Evolutionary conservation across 768 basidiomycete genomes (phyloP).

Genomic region (Dendrothele bispora): DNA sequence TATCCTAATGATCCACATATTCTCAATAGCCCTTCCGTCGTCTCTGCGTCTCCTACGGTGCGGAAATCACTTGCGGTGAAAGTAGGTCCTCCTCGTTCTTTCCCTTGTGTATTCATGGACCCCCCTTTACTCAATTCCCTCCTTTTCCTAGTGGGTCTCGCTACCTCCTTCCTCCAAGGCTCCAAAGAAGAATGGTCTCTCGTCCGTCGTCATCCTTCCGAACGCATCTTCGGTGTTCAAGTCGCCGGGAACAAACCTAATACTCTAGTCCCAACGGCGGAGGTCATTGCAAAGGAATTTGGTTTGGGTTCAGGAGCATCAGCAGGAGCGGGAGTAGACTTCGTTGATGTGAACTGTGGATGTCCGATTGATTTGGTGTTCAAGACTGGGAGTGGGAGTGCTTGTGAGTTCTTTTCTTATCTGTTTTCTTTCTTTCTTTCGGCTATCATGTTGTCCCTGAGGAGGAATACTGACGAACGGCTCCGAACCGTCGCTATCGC

Average conservation of each 20-base stretch:
- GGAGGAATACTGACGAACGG: too few species aligned
- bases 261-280: constrained; percentile 77
- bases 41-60: constrained; percentile 82
- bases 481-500: constrained; percentile 1
- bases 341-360: constrained; percentile 94
- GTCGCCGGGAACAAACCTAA: constrained; percentile 86
- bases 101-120: background rate
- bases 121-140: constrained; percentile 4
- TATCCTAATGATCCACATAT: background rate
- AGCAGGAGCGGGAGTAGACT: constrained; percentile 62
- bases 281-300: constrained; percentile 73
- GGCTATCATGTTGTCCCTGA: too few species aligned
- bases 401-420: constrained; percentile 51
- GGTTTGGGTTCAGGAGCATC: too few species aligned
- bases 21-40: constrained; percentile 81
- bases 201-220: constrained; percentile 84
- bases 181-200: constrained; percentile 96
- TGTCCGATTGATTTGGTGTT: constrained; percentile 98
- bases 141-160: constrained; percentile 74
- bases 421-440: constrained; percentile 3
- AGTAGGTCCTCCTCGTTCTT: constrained; percentile 43
- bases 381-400: constrained; percentile 86
- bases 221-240: constrained; percentile 88
- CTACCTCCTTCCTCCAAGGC: constrained; percentile 82
- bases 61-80: constrained; percentile 94